Percentiles rank a stretch among this genome's conserved stretches.
These are phyloP conservation scores for Geotrichum carabidarum DNA, from an alignment of 1,139 yeast species.

Conservation along the genomic window DNA sequence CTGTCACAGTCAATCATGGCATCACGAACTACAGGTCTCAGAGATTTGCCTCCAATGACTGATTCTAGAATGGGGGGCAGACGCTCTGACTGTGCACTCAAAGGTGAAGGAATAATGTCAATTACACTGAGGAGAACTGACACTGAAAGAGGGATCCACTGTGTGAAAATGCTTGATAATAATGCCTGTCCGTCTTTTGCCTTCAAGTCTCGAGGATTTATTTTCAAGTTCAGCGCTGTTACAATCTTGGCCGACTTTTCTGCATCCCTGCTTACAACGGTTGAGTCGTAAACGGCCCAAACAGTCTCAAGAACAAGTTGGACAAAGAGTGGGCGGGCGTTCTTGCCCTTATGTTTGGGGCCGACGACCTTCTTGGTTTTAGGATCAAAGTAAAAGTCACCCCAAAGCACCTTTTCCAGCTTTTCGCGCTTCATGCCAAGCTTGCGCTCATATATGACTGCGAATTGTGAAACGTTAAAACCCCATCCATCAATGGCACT, in stretches of 20 bases:
- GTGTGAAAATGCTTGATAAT: constrained; percentile 69
- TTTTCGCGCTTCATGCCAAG: constrained; percentile 78
- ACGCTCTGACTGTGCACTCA: constrained; percentile 64
- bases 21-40: constrained; percentile 38
- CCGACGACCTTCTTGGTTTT: constrained; percentile 69
- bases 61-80: constrained; percentile 61
- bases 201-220: constrained; percentile 70
- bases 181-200: constrained; percentile 70
- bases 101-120: constrained; percentile 80
- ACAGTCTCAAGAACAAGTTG: constrained; percentile 81
- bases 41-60: constrained; percentile 49
- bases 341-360: constrained; percentile 45
- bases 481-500: constrained; percentile 99
- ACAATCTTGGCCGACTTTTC: constrained; percentile 74
- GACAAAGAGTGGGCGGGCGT: constrained; percentile 76
- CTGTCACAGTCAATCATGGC: constrained; percentile 65
- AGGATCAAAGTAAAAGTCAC: constrained; percentile 84
- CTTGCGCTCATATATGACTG: constrained; percentile 78
- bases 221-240: constrained; percentile 59
- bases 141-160: constrained; percentile 91
- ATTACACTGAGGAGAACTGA: constrained; percentile 81
- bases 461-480: constrained; percentile 81
- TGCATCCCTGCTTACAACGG: constrained; percentile 58
- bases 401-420: constrained; percentile 89
- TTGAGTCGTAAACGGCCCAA: constrained; percentile 83